These are phyloP conservation scores for Phoma herbarum DNA, from an alignment of 2,329 filamentous ascomycete genomes.

Conservation along the genomic window DNA sequence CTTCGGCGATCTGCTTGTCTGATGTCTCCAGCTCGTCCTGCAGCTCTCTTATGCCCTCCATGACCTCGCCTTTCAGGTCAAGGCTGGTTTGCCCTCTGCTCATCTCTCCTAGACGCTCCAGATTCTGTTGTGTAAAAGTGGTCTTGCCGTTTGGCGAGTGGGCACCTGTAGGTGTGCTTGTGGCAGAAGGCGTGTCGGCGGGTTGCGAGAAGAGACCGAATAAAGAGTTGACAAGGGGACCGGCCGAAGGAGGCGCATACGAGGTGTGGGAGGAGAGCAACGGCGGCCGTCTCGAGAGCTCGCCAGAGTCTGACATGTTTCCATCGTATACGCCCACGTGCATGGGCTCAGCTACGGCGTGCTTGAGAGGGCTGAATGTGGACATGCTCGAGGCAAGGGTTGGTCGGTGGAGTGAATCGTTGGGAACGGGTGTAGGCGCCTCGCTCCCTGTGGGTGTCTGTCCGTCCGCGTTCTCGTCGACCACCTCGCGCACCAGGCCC, in stretches of 20 bases:
- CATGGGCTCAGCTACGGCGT: slow-evolving; percentile 51
- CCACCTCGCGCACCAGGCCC: slow-evolving; percentile 89
- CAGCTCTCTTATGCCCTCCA: slow-evolving; percentile 94
- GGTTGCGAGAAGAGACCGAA: slow-evolving; percentile 86
- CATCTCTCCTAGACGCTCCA: slow-evolving; percentile 53
- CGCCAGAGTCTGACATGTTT: slow-evolving; percentile 48
- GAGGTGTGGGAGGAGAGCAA: slow-evolving; percentile 70
- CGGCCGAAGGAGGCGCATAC: slow-evolving; percentile 64
- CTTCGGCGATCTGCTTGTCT: slow-evolving; percentile 89
- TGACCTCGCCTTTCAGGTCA: slow-evolving; percentile 86
- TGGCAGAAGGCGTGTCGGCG: slow-evolving; percentile 56
- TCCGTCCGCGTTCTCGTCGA: slow-evolving; percentile 78
- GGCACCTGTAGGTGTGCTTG: slow-evolving; percentile 62
- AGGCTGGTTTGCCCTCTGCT: slow-evolving; percentile 56
- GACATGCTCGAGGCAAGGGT: slow-evolving; percentile 54
- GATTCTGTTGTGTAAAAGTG: slow-evolving; percentile 45
- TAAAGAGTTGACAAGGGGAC: slow-evolving; percentile 72
- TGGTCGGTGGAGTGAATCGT: slow-evolving; percentile 51
- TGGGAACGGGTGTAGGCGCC: slow-evolving; percentile 42
- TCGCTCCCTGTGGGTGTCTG: slow-evolving; percentile 67
- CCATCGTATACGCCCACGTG: slow-evolving; percentile 42
- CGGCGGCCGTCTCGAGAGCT: slow-evolving; percentile 63
- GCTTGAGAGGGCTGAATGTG: slow-evolving; percentile 58
- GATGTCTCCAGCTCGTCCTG: slow-evolving; percentile 93
- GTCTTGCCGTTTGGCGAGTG: slow-evolving; percentile 59